phyloP scores from a whole-genome alignment of 345 rosid genomes.

The Litchi chinensis region DNA sequence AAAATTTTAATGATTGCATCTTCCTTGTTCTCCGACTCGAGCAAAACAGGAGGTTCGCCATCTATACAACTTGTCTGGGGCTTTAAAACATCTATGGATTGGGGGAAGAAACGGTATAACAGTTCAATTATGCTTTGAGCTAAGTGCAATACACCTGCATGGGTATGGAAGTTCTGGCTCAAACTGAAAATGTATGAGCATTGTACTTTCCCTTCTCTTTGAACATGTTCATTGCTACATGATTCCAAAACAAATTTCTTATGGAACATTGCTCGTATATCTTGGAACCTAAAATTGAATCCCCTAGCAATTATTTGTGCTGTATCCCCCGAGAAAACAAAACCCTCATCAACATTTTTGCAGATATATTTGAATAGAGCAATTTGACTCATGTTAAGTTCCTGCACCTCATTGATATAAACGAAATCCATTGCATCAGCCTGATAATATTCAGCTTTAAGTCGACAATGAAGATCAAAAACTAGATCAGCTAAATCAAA shows the following conservation, averaged over 20 bases:
- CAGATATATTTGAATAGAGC: conserved; percentile 46
- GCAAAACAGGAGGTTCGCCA: conserved; percentile 56
- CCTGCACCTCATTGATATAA: conserved; percentile 63
- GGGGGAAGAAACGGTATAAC: conserved; percentile 44
- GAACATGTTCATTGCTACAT: neutral
- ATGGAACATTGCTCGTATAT: conserved; percentile 46
- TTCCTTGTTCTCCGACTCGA: conserved; percentile 32
- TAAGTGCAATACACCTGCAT: conserved; percentile 49
- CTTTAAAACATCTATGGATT: conserved; percentile 36
- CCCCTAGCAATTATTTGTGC: conserved; percentile 41
- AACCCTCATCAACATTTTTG: conserved; percentile 44
- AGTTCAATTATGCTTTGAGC: conserved; percentile 57
- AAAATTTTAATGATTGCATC: conserved; percentile 46
- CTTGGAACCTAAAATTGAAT: conserved; percentile 55
- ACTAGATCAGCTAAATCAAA: conserved; percentile 59
- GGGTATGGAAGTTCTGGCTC: conserved; percentile 59
- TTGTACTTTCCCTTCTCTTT: conserved; percentile 37
- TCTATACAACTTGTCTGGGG: conserved; percentile 42
- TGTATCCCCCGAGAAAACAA: conserved; percentile 48
- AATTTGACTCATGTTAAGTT: conserved; percentile 54
- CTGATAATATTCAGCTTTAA: conserved; percentile 23
- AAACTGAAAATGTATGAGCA: conserved; percentile 39
- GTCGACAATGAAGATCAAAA: conserved; percentile 46
- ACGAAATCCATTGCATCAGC: conserved; percentile 47
- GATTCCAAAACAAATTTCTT: conserved; percentile 39